A percentile compares a stretch with the other conserved stretches of the same genome.
phyloP scores from a whole-genome alignment of 2,329 filamentous ascomycete species.

The Metarhizium robertsii region DNA sequence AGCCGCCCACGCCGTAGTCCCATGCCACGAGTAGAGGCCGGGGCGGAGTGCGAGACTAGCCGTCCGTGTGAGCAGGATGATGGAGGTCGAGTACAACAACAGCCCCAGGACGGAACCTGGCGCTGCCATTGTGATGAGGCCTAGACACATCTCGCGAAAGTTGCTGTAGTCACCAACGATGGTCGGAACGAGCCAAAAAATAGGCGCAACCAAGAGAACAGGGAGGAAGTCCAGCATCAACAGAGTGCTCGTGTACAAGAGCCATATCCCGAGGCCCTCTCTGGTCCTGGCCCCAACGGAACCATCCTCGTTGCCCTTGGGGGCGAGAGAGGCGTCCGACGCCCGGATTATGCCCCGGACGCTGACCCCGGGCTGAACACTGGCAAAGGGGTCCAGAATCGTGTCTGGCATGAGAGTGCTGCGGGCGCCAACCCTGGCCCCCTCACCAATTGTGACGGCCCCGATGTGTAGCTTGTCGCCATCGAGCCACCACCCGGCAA shows the following conservation, averaged over 20 bases:
- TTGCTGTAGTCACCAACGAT: constrained; percentile 8
- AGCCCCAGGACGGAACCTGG: constrained; percentile 8
- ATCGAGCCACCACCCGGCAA: constrained; percentile 14
- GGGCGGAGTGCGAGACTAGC: constrained; percentile 9
- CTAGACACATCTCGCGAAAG: constrained; percentile 4
- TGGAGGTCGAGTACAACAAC: background rate
- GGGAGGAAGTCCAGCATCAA: constrained; percentile 9
- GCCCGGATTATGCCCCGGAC: constrained; percentile 8
- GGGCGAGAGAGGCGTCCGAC: background rate
- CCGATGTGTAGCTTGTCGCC: constrained; percentile 13
- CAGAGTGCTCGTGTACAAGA: constrained; percentile 8
- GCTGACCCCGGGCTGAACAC: constrained; percentile 8
- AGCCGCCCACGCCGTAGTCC: constrained; percentile 10
- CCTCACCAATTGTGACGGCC: constrained; percentile 8
- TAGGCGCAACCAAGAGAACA: constrained; percentile 6
- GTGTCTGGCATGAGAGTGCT: constrained; percentile 11
- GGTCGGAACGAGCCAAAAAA: constrained; percentile 5
- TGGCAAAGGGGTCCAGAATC: constrained; percentile 9
- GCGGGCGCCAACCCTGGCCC: constrained; percentile 11
- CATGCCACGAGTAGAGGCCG: constrained; percentile 12
- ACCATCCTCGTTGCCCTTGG: background rate
- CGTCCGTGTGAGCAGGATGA: constrained; percentile 5
- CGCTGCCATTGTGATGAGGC: constrained; percentile 4
- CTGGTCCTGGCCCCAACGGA: background rate
- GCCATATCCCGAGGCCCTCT: constrained; percentile 1